These are phyloP conservation scores for Cymbopogon citratus DNA, from an alignment of 176 grass and related monocot species.

Conservation along the genomic window DNA sequence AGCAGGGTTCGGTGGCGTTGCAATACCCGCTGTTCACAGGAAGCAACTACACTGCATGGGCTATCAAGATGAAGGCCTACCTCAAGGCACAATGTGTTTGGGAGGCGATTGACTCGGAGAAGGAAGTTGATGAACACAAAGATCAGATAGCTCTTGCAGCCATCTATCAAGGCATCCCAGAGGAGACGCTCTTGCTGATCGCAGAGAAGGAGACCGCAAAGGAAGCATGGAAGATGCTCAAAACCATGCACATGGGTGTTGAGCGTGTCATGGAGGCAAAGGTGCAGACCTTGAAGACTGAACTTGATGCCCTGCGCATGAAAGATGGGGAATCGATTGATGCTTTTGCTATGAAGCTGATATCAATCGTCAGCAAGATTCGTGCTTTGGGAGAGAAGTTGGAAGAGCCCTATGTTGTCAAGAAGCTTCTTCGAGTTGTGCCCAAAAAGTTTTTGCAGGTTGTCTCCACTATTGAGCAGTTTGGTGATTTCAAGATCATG, in stretches of 20 bases:
- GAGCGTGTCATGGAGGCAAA: no score
- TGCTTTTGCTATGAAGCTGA: not conserved
- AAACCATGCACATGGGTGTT: no score
- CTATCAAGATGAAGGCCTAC: not conserved
- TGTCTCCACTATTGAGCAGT: not conserved
- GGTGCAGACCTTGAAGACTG: no score
- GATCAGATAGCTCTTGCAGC: not conserved
- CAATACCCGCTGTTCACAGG: no score
- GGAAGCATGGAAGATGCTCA: no score
- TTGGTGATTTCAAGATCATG: not conserved
- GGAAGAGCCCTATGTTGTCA: not conserved
- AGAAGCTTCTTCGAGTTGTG: not conserved
- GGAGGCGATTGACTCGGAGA: not conserved
- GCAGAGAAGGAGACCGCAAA: no score
- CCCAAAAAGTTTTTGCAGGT: not conserved
- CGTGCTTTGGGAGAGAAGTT: not conserved
- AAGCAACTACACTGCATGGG: not conserved
- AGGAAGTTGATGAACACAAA: not conserved
- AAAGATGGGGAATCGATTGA: not conserved
- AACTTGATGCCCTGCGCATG: not conserved
- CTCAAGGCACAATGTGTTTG: not conserved
- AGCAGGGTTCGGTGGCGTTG: no score
- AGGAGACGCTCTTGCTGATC: not conserved
- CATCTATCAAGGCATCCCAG: not conserved
- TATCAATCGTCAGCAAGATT: not conserved